Evolutionary conservation across 2,329 filamentous ascomycete species (phyloP).

Genomic region (Fusarium citri): DNA sequence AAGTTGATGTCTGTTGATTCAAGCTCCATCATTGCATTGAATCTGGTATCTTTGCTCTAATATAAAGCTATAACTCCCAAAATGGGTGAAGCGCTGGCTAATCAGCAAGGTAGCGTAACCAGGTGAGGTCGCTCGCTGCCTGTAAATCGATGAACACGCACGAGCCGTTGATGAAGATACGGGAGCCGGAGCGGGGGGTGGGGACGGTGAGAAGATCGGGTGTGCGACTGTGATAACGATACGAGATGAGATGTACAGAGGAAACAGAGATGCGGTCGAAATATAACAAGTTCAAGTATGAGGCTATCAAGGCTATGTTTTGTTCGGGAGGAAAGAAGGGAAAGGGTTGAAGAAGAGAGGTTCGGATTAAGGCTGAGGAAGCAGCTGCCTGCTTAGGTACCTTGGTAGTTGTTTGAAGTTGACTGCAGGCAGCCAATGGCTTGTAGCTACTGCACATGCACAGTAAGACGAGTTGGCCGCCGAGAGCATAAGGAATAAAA

Average conservation of each 20-base stretch:
- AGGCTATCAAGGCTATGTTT: conserved; percentile 14
- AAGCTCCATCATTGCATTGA: conserved; percentile 45
- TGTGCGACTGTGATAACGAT: conserved; percentile 16
- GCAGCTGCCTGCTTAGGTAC: conserved; percentile 32
- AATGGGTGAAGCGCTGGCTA: conserved; percentile 18
- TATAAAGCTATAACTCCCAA: conserved; percentile 34
- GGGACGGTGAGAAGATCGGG: conserved; percentile 29
- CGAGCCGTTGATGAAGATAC: conserved; percentile 23
- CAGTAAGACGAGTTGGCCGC: conserved; percentile 21
- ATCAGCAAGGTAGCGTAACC: conserved; percentile 24
- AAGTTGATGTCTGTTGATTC: conserved; percentile 45
- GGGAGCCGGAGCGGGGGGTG: conserved; percentile 39
- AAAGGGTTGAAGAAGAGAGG: conserved; percentile 15
- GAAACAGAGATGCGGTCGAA: not conserved
- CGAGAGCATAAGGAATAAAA: not conserved
- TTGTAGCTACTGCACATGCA: conserved; percentile 26
- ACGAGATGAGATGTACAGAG: not conserved
- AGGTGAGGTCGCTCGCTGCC: conserved; percentile 5
- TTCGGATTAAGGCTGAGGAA: conserved; percentile 37
- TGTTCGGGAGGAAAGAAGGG: not conserved
- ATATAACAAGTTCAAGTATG: not conserved
- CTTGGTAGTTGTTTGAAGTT: conserved; percentile 36
- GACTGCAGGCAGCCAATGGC: conserved; percentile 44
- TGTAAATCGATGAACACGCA: conserved; percentile 11
- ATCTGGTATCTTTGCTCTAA: conserved; percentile 36